Percentiles rank a stretch among this genome's conserved stretches.
These are phyloP conservation scores for Thermomucor indicae-seudaticae DNA, from an alignment of 371 early-diverging fungal genomes.

Conservation along the genomic window DNA sequence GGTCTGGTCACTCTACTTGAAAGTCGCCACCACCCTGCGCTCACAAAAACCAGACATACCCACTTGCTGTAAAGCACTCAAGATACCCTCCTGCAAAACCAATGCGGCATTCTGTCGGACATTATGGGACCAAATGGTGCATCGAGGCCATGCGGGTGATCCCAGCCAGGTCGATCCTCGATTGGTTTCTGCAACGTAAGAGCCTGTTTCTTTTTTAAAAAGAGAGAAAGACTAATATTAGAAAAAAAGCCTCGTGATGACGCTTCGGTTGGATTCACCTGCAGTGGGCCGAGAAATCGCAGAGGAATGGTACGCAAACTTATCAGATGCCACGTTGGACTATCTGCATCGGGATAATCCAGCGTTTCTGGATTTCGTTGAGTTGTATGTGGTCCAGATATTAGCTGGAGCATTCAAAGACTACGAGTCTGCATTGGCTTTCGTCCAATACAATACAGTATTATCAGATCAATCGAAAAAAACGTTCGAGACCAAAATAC, in stretches of 20 bases:
- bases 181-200: slow-evolving; percentile 33
- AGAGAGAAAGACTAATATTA: not conserved
- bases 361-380: slow-evolving; percentile 19
- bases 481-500: not conserved
- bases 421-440: slow-evolving; percentile 28
- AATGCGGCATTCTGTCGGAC: slow-evolving; percentile 10
- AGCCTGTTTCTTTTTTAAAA: too few species aligned
- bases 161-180: slow-evolving; percentile 11
- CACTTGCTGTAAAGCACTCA: not conserved
- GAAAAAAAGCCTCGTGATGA: slow-evolving; percentile 19
- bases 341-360: slow-evolving; percentile 5
- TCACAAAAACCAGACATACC: too few species aligned
- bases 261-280: slow-evolving; percentile 11
- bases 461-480: slow-evolving; percentile 21
- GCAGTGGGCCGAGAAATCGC: slow-evolving; percentile 21
- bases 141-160: slow-evolving; percentile 9
- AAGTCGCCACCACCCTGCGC: not conserved
- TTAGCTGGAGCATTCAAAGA: slow-evolving; percentile 24
- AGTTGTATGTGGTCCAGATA: slow-evolving; percentile 21
- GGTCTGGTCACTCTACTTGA: not conserved
- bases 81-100: not conserved
- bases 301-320: slow-evolving; percentile 29
- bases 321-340: slow-evolving; percentile 21
- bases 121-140: slow-evolving; percentile 16
- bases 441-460: slow-evolving; percentile 30